Conservation (phyloP, 2,329 filamentous ascomycete species). For the Fusarium longipes region DNA sequence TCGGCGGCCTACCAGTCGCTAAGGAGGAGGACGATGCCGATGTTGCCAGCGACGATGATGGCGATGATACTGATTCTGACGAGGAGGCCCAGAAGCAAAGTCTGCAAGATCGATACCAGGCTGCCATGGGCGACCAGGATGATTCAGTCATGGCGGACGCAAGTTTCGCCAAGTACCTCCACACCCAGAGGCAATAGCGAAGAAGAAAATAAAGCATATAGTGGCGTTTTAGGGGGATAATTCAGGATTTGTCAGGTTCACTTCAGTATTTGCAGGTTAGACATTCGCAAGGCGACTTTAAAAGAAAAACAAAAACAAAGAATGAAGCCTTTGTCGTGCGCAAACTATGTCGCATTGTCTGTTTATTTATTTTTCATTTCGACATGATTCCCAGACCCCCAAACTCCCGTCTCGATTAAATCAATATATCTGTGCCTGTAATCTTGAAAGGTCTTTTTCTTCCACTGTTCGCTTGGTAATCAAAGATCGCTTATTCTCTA, state of each 20-base stretch:
- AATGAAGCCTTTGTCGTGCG: conserved; percentile 21
- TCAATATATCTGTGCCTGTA: conserved; percentile 25
- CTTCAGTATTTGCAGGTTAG: conserved; percentile 35
- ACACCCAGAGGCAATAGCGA: conserved; percentile 57
- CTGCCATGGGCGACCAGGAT: conserved; percentile 73
- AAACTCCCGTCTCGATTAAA: conserved; percentile 43
- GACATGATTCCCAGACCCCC: conserved; percentile 38
- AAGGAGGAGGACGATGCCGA: conserved; percentile 61
- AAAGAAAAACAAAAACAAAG: conserved; percentile 24
- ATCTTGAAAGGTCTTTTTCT: conserved; percentile 10
- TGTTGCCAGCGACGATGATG: conserved; percentile 67
- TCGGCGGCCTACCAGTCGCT: conserved; percentile 52
- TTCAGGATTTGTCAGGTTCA: conserved; percentile 27
- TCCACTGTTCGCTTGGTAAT: conserved; percentile 23
- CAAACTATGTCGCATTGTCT: conserved; percentile 32
- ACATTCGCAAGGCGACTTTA: conserved; percentile 40
- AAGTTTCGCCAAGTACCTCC: conserved; percentile 71
- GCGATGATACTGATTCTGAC: conserved; percentile 66
- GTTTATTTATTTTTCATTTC: conserved; percentile 28
- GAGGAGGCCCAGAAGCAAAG: conserved; percentile 72
- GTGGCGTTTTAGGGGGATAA: conserved; percentile 41
- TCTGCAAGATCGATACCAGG: conserved; percentile 79
- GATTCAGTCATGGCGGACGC: conserved; percentile 64
- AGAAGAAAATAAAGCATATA: conserved; percentile 24
- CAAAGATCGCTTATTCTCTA: conserved; percentile 52